Evolutionary conservation across 768 basidiomycete genomes (phyloP).

Genomic region (Termitomyces heimii): DNA sequence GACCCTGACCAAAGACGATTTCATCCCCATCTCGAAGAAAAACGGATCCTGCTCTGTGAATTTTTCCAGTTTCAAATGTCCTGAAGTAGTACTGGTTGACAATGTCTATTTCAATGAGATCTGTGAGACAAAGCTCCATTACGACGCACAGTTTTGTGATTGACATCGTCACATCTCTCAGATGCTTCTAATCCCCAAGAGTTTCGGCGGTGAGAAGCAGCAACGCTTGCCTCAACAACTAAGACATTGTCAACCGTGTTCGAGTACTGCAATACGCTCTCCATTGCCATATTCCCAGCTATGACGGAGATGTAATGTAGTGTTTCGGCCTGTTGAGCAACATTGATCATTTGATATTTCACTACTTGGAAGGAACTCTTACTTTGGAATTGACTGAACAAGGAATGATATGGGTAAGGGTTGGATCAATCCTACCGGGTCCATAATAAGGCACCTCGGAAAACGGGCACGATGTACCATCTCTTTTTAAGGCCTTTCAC

Average conservation of each 20-base stretch:
- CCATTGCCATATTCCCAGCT: conserved; percentile 1
- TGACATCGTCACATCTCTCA: neutral
- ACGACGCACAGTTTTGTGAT: conserved; percentile 3
- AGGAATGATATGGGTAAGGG: conserved; percentile 10
- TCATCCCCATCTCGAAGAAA: conserved; percentile 13
- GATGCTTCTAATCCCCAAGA: conserved; percentile 13
- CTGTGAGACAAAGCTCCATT: neutral
- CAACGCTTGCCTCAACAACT: conserved; percentile 4
- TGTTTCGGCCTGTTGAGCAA: conserved; percentile 4
- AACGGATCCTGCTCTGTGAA: conserved; percentile 3
- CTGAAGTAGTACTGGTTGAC: conserved; percentile 10
- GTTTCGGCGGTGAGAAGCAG: conserved; percentile 7
- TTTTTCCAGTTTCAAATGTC: conserved; percentile 1
- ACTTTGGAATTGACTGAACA: conserved; percentile 9
- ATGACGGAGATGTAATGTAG: conserved; percentile 8
- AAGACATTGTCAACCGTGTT: conserved; percentile 10
- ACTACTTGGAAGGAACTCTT: neutral
- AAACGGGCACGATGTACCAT: conserved; percentile 13
- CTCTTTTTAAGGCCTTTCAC: conserved; percentile 11
- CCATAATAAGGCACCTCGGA: conserved; percentile 8
- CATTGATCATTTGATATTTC: neutral
- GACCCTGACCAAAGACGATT: conserved; percentile 14
- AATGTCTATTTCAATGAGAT: neutral
- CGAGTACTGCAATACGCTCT: conserved; percentile 1
- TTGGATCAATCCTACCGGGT: conserved; percentile 2